These are phyloP conservation scores for Funneliformis mosseae DNA, from an alignment of 192 early-diverging fungal species.

Conservation along the genomic window DNA sequence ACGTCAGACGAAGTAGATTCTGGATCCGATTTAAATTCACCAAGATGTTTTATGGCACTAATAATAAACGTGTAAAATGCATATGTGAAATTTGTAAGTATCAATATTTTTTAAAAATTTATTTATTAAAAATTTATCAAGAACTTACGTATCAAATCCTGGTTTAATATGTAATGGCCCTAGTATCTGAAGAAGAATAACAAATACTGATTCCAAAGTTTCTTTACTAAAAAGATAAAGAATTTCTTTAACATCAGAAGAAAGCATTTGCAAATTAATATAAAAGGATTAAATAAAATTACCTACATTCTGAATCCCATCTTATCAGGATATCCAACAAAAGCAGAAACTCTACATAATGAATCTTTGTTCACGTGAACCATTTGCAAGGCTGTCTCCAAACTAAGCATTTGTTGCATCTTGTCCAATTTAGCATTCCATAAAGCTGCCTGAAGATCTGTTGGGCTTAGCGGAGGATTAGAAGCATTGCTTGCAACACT, in stretches of 20 bases:
- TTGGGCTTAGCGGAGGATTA: not conserved
- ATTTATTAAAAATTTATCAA: conserved; percentile 31
- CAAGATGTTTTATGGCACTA: conserved; percentile 53
- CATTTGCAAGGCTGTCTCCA: conserved; percentile 86
- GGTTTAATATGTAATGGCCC: conserved; percentile 76
- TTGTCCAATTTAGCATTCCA: conserved; percentile 48
- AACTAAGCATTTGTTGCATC: conserved; percentile 65
- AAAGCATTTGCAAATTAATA: not conserved
- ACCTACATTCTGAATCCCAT: conserved; percentile 61
- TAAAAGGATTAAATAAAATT: not conserved
- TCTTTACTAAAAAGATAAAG: conserved; percentile 52
- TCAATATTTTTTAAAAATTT: not conserved
- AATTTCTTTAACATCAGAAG: not conserved
- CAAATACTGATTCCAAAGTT: conserved; percentile 81
- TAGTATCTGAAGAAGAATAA: conserved; percentile 66
- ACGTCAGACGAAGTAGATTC: conserved; percentile 50
- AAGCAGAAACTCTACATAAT: conserved; percentile 59
- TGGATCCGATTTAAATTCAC: conserved; percentile 49
- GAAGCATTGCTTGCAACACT: conserved; percentile 12
- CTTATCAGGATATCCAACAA: conserved; percentile 65
- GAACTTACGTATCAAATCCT: conserved; percentile 60
- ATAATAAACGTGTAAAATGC: no score
- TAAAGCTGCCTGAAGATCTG: conserved; percentile 32
- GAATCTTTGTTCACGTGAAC: conserved; percentile 89
- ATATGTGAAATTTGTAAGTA: not conserved